These are phyloP conservation scores for Penicillium sp. DNA, from an alignment of 2,329 filamentous ascomycete genomes.

Conservation along the genomic window DNA sequence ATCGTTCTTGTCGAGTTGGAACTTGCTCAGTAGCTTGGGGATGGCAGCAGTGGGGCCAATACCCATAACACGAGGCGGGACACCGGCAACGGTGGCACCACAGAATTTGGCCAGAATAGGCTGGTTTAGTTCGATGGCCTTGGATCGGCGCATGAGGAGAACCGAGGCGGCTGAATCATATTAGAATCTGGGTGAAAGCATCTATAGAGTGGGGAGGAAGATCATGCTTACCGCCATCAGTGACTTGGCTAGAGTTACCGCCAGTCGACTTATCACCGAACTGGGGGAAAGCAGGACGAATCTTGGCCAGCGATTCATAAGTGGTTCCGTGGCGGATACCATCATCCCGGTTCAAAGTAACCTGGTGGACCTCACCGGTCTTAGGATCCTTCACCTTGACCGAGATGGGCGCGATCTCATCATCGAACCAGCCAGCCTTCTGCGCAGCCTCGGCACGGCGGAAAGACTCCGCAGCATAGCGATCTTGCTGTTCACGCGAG, in stretches of 20 bases:
- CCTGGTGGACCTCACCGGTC: slow-evolving; percentile 74
- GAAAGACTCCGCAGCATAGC: slow-evolving; percentile 85
- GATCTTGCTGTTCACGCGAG: slow-evolving; percentile 77
- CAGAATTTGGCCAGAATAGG: slow-evolving; percentile 95
- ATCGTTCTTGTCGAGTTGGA: slow-evolving; percentile 77
- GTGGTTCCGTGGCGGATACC: slow-evolving; percentile 91
- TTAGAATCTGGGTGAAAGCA: slow-evolving; percentile 11
- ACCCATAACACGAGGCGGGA: slow-evolving; percentile 94
- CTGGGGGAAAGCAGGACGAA: slow-evolving; percentile 86
- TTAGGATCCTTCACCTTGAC: slow-evolving; percentile 83
- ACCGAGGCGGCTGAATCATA: slow-evolving; percentile 71
- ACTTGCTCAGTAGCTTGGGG: slow-evolving; percentile 81
- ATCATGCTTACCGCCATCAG: slow-evolving; percentile 72
- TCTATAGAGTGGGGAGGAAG: neutral
- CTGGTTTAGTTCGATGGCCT: slow-evolving; percentile 82
- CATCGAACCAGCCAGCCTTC: slow-evolving; percentile 86
- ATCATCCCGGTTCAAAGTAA: slow-evolving; percentile 84
- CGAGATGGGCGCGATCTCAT: slow-evolving; percentile 89
- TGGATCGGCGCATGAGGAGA: slow-evolving; percentile 91
- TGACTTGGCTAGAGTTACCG: slow-evolving; percentile 93
- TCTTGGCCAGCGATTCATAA: slow-evolving; percentile 77
- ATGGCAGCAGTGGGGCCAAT: slow-evolving; percentile 68
- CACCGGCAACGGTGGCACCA: slow-evolving; percentile 84
- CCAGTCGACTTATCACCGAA: slow-evolving; percentile 87
- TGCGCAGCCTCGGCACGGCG: slow-evolving; percentile 85